A percentile compares a stretch with the other conserved stretches of the same genome.
Conservation (phyloP, 495 filamentous ascomycete species). For the Aspergillus nanangensis region DNA sequence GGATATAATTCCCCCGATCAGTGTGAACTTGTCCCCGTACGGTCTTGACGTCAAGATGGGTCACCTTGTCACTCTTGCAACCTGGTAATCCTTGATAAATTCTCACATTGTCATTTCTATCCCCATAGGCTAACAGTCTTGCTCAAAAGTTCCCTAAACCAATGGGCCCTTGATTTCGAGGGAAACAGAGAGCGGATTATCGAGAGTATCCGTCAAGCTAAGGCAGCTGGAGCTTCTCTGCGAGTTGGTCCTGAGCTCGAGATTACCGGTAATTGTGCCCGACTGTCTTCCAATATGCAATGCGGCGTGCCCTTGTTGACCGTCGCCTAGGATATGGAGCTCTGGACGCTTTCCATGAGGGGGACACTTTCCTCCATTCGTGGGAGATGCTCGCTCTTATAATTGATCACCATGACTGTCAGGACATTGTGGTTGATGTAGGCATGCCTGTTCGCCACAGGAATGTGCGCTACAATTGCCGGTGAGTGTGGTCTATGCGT, state of each 20-base stretch:
- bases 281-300: not conserved
- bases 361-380: constrained; percentile 57
- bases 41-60: constrained; percentile 28
- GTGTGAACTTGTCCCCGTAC: too few species aligned
- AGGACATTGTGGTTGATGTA: constrained; percentile 78
- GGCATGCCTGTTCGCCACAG: constrained; percentile 64
- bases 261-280: constrained; percentile 39
- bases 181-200: constrained; percentile 75
- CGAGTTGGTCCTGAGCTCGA: constrained; percentile 74
- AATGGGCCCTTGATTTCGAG: constrained; percentile 73
- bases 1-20: too few species aligned
- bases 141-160: constrained; percentile 31
- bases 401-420: constrained; percentile 56
- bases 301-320: not conserved
- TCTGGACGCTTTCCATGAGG: constrained; percentile 61
- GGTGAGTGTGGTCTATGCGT: constrained; percentile 22
- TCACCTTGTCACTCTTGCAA: constrained; percentile 37
- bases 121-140: constrained; percentile 8
- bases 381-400: constrained; percentile 69
- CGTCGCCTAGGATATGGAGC: constrained; percentile 56
- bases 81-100: constrained; percentile 36
- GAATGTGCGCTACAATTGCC: constrained; percentile 69
- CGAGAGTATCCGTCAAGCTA: constrained; percentile 67
- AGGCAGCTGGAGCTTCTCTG: constrained; percentile 63
- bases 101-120: not conserved